Percentiles rank a stretch among this genome's conserved stretches.
Evolutionary conservation across 192 early-diverging fungal species (phyloP).

Genomic region (Coemansia sp.): DNA sequence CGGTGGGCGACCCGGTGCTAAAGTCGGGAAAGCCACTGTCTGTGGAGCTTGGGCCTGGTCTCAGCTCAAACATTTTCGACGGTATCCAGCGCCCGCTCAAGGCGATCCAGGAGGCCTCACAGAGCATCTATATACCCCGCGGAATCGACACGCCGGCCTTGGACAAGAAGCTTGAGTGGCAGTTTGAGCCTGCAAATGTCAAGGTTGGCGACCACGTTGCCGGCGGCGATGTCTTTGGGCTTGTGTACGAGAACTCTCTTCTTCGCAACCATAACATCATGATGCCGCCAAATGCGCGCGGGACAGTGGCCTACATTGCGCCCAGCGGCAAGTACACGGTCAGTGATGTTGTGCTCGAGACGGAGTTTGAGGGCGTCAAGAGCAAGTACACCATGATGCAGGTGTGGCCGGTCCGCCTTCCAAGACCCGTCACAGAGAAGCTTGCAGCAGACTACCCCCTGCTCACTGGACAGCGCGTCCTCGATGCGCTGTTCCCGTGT

Average conservation of each 20-base stretch:
- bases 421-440: conserved; percentile 93
- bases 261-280: conserved; percentile 91
- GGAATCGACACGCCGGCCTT: conserved; percentile 98
- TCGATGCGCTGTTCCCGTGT: conserved; percentile 99
- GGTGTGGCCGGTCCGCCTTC: conserved; percentile 95
- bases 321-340: conserved; percentile 90
- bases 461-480: conserved; percentile 96
- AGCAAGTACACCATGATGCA: conserved; percentile 96
- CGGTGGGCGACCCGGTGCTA: conserved; percentile 98
- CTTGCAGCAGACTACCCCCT: conserved; percentile 93
- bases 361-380: conserved; percentile 96
- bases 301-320: conserved; percentile 96
- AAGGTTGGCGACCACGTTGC: conserved; percentile 96
- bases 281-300: conserved; percentile 88
- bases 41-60: conserved; percentile 97
- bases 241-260: conserved; percentile 93
- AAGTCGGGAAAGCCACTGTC: conserved; percentile 97
- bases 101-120: conserved; percentile 88
- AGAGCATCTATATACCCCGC: conserved; percentile 98
- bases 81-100: conserved; percentile 99
- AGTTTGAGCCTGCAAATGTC: conserved; percentile 92
- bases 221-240: conserved; percentile 96
- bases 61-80: conserved; percentile 91
- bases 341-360: conserved; percentile 87
- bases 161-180: conserved; percentile 87